phyloP scores from a whole-genome alignment of 768 basidiomycete genomes.

The Paxillus involutus region DNA sequence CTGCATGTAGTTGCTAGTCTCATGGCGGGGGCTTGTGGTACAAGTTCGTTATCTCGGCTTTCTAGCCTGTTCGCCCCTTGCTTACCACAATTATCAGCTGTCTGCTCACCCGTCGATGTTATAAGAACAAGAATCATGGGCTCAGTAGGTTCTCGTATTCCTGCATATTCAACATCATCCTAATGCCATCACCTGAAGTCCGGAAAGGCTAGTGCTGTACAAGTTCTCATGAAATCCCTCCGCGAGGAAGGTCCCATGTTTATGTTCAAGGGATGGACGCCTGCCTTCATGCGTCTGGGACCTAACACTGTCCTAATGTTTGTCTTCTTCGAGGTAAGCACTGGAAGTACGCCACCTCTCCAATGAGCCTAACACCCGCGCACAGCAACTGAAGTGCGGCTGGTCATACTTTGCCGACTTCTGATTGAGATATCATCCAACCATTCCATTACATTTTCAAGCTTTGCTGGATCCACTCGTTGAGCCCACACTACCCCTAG shows the following conservation, averaged over 20 bases:
- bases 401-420: slow-evolving; percentile 38
- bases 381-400: slow-evolving; percentile 68
- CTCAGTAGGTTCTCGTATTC: slow-evolving; percentile 45
- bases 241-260: slow-evolving; percentile 75
- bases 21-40: slow-evolving; percentile 73
- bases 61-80: not conserved
- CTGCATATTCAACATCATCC: not conserved
- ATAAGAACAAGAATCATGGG: slow-evolving; percentile 77
- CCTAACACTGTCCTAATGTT: slow-evolving; percentile 86
- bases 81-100: slow-evolving; percentile 43
- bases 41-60: slow-evolving; percentile 48
- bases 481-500: no score
- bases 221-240: slow-evolving; percentile 58
- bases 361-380: slow-evolving; percentile 6
- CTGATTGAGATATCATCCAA: no score
- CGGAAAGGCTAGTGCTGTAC: slow-evolving; percentile 44
- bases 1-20: slow-evolving; percentile 70
- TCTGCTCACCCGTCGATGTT: slow-evolving; percentile 79
- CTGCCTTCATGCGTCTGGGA: slow-evolving; percentile 80
- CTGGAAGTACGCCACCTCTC: not conserved
- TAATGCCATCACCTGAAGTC: slow-evolving; percentile 40
- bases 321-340: slow-evolving; percentile 77
- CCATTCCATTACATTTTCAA: not conserved
- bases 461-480: no score
- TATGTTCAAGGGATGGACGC: slow-evolving; percentile 88